A percentile compares a stretch with the other conserved stretches of the same genome.
Conservation (phyloP, 2,329 filamentous ascomycete genomes). For the Herpotrichia juniperi region DNA sequence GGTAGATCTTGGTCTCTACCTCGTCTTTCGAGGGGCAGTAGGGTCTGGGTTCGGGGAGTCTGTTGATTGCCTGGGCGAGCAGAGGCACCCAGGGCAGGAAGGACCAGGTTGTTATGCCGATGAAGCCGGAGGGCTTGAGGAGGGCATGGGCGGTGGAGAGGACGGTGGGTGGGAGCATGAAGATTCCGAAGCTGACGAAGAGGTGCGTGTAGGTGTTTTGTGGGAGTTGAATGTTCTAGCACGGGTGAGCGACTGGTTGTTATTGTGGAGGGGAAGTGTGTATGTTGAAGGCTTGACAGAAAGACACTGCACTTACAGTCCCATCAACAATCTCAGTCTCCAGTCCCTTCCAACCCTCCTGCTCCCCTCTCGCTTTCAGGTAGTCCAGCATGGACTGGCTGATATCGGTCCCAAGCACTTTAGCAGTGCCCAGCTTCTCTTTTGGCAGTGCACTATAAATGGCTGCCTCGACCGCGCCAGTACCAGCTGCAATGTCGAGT, state of each 20-base stretch:
- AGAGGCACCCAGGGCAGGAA: slow-evolving; percentile 19
- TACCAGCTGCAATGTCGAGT: slow-evolving; percentile 34
- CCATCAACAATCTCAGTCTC: slow-evolving; percentile 24
- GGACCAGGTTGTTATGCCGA: slow-evolving; percentile 29
- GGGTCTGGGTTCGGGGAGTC: slow-evolving; percentile 9
- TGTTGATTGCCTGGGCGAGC: slow-evolving; percentile 12
- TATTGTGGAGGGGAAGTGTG: neutral
- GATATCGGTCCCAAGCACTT: slow-evolving; percentile 29
- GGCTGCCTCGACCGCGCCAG: slow-evolving; percentile 25
- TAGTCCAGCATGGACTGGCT: slow-evolving; percentile 27
- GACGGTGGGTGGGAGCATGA: slow-evolving; percentile 15
- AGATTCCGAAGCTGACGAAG: slow-evolving; percentile 32
- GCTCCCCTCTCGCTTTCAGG: slow-evolving; percentile 15
- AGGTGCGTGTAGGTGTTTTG: slow-evolving; percentile 22
- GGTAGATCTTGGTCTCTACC: slow-evolving; percentile 13
- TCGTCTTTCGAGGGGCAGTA: slow-evolving; percentile 11
- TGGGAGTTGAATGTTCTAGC: slow-evolving; percentile 17
- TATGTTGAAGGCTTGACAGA: neutral
- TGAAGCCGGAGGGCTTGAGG: slow-evolving; percentile 20
- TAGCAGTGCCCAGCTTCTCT: slow-evolving; percentile 19
- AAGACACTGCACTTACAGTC: slow-evolving; percentile 4
- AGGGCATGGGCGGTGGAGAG: slow-evolving; percentile 10
- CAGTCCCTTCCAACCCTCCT: slow-evolving; percentile 25
- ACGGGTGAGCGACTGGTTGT: neutral
- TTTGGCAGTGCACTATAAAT: slow-evolving; percentile 21